Evolutionary conservation across 2,329 filamentous ascomycete genomes (phyloP).

Genomic region (Beauveria medogensis): DNA sequence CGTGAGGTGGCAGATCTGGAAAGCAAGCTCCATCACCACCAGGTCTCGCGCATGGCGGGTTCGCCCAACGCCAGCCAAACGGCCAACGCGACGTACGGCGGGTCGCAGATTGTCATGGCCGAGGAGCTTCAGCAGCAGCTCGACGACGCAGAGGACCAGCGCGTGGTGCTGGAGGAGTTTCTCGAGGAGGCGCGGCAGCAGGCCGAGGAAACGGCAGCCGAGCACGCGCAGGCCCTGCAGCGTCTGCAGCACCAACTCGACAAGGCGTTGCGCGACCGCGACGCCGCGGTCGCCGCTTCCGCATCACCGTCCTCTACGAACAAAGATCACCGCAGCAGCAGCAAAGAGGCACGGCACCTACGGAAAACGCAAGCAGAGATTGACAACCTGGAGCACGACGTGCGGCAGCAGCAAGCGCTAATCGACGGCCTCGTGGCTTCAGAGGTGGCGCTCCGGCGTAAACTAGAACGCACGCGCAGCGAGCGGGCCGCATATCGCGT

Average conservation of each 20-base stretch:
- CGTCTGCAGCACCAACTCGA: slow-evolving; percentile 42
- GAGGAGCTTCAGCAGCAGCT: slow-evolving; percentile 47
- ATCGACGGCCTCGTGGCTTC: slow-evolving; percentile 48
- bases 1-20: slow-evolving; percentile 59
- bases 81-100: slow-evolving; percentile 13
- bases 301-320: slow-evolving; percentile 1
- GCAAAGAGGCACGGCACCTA: slow-evolving; percentile 50
- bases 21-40: slow-evolving; percentile 56
- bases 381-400: slow-evolving; percentile 63
- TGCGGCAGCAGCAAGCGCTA: slow-evolving; percentile 59
- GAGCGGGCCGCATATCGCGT: slow-evolving; percentile 51
- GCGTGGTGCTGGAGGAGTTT: slow-evolving; percentile 48
- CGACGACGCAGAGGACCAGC: slow-evolving; percentile 51
- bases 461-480: slow-evolving; percentile 62
- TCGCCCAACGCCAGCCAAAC: slow-evolving; percentile 7
- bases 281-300: slow-evolving; percentile 19
- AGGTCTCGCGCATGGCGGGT: slow-evolving; percentile 41
- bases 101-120: slow-evolving; percentile 13
- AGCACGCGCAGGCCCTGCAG: slow-evolving; percentile 35
- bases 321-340: slow-evolving; percentile 30
- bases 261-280: slow-evolving; percentile 41
- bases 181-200: slow-evolving; percentile 47
- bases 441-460: slow-evolving; percentile 54
- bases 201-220: slow-evolving; percentile 37
- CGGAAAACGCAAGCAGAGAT: slow-evolving; percentile 55